These are phyloP conservation scores for Xanthoconium stramineum DNA, from an alignment of 768 basidiomycete species.

Conservation along the genomic window DNA sequence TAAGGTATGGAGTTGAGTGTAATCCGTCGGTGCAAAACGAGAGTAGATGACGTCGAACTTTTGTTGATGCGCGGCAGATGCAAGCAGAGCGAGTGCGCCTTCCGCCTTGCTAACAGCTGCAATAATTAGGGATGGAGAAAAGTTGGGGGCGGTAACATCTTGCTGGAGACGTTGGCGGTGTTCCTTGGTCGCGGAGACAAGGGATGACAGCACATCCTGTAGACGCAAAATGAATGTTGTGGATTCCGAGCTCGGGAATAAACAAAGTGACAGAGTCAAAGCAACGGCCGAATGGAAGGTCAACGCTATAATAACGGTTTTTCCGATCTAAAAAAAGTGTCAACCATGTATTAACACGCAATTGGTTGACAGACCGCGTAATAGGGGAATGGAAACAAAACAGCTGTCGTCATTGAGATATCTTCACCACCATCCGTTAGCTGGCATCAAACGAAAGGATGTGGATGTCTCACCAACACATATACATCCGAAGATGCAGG, in stretches of 20 bases:
- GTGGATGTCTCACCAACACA: constrained; percentile 43
- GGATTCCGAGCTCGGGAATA: constrained; percentile 67
- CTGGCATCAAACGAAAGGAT: not conserved
- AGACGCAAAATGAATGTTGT: constrained; percentile 53
- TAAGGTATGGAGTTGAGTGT: constrained; percentile 46
- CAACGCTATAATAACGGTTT: constrained; percentile 53
- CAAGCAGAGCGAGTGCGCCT: constrained; percentile 48
- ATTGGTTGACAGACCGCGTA: constrained; percentile 40
- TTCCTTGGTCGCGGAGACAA: constrained; percentile 42
- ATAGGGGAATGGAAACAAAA: constrained; percentile 62
- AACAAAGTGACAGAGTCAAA: constrained; percentile 45
- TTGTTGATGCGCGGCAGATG: constrained; percentile 50
- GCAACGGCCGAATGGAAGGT: constrained; percentile 56
- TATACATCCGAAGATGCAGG: constrained; percentile 57
- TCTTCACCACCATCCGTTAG: constrained; percentile 36
- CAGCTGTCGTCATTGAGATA: constrained; percentile 54
- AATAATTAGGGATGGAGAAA: constrained; percentile 33
- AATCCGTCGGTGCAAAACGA: constrained; percentile 58
- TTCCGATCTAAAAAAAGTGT: constrained; percentile 41
- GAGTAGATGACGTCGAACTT: constrained; percentile 57
- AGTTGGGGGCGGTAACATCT: constrained; percentile 34
- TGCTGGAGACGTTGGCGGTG: constrained; percentile 47
- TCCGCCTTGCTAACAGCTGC: constrained; percentile 40
- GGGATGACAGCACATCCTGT: constrained; percentile 44
- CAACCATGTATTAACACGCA: not conserved